Percentiles rank a stretch among this genome's conserved stretches.
phyloP scores from a whole-genome alignment of 176 grass and related monocot genomes.

The Canna indica region DNA sequence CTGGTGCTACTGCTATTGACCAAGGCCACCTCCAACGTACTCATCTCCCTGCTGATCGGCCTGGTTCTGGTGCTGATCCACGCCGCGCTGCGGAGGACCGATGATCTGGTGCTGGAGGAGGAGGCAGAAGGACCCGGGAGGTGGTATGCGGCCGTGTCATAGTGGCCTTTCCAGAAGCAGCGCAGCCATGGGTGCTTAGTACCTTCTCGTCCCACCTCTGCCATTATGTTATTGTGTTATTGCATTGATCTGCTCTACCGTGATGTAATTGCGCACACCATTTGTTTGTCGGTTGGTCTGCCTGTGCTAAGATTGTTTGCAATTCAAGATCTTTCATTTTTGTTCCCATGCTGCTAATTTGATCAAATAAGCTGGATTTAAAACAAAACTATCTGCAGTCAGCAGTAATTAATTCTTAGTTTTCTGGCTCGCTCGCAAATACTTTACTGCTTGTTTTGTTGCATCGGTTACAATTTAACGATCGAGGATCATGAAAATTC shows the following conservation, averaged over 20 bases:
- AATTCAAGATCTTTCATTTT: background rate
- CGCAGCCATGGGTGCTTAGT: background rate
- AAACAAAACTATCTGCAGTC: background rate
- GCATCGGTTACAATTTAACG: background rate
- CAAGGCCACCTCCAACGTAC: constrained; percentile 20
- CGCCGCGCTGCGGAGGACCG: constrained; percentile 11
- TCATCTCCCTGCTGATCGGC: constrained; percentile 17
- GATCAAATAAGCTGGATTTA: background rate
- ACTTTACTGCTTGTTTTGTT: background rate
- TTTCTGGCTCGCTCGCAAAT: background rate
- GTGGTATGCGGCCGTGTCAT: constrained; percentile 18
- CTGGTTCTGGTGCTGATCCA: constrained; percentile 23
- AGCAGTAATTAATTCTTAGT: background rate
- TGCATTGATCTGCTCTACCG: background rate
- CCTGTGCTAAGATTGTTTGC: background rate
- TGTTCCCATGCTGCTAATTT: background rate
- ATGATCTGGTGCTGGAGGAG: constrained; percentile 21
- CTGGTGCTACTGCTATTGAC: constrained; percentile 22
- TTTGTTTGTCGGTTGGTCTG: background rate
- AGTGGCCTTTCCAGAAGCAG: background rate
- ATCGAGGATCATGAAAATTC: background rate
- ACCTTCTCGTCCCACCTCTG: background rate
- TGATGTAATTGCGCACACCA: background rate
- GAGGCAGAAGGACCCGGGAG: constrained; percentile 1
- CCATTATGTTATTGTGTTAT: background rate